A percentile compares a stretch with the other conserved stretches of the same genome.
phyloP scores from a whole-genome alignment of 1,284 basidiomycete species.

The Phellopilus nigrolimitatus region DNA sequence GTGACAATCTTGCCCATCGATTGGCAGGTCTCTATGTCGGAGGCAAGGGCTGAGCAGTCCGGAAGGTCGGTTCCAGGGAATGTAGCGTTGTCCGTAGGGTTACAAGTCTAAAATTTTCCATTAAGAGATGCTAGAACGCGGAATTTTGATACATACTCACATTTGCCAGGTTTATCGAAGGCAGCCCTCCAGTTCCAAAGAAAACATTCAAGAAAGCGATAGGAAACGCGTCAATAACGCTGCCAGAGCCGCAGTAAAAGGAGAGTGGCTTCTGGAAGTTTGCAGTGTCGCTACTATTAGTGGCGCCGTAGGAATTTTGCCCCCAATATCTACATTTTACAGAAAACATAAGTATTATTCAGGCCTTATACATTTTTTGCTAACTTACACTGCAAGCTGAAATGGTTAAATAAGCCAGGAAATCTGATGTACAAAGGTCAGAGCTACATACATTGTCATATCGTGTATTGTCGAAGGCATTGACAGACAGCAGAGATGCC shows the following conservation, averaged over 20 bases:
- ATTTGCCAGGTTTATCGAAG: conserved; percentile 59
- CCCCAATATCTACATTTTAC: conserved; percentile 50
- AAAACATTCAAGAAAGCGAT: conserved; percentile 59
- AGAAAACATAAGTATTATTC: conserved; percentile 11
- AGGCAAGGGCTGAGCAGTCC: conserved; percentile 48
- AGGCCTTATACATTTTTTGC: conserved; percentile 8
- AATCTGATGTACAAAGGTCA: conserved; percentile 2
- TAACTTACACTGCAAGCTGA: conserved; percentile 48
- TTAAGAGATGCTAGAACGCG: background rate
- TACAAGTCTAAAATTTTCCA: conserved; percentile 42
- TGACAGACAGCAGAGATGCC: conserved; percentile 23
- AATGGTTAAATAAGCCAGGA: conserved; percentile 16
- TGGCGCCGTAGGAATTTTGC: conserved; percentile 63
- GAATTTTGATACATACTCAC: too few relatives aligned
- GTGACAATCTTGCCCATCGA: conserved; percentile 59
- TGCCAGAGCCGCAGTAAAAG: conserved; percentile 40
- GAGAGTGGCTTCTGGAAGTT: conserved; percentile 36
- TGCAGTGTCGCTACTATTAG: conserved; percentile 36
- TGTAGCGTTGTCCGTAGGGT: conserved; percentile 46
- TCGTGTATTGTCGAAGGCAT: conserved; percentile 48
- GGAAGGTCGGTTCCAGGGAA: conserved; percentile 55
- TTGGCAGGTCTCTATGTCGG: conserved; percentile 56
- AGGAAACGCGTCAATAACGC: conserved; percentile 58
- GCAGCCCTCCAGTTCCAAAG: conserved; percentile 52
- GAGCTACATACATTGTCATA: conserved; percentile 52